Evolutionary conservation across 2,329 filamentous ascomycete genomes (phyloP), one percentile per base, ranked within the genome.

Genomic region (Allantophomopsis lycopodina): DNA sequence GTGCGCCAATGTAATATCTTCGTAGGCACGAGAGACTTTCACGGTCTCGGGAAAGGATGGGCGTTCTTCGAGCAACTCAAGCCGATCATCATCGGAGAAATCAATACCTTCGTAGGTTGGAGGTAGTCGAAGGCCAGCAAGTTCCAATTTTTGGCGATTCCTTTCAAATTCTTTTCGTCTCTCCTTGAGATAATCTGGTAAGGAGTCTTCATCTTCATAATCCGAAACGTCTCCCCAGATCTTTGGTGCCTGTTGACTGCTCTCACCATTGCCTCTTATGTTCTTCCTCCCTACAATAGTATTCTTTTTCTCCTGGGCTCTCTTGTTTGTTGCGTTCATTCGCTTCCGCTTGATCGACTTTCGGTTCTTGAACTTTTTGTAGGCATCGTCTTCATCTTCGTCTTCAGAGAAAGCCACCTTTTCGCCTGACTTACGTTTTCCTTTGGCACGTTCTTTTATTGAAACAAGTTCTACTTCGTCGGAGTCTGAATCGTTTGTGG

Each of bases 31-130:
- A 28, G 73, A 80, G 0, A 83, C 79, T 38, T 73, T 77, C 39
- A 82, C 62, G 2, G 66, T 62, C 18, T 58, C 53, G 50, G 69
- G 56, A 39, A 96, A 83, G 2, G 71, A 61, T 0, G 89, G 89
- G 39, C 78, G 79, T 55, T 88, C 79, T 40, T 70, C 63, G 11
- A 85, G 55, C 10, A 75, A 64, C 44, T 73, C 73, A 23, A 80
- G 56, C 5, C 63, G 61, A 38, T 81, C 76, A 44, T 80, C 70
- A 38, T 87, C 83, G 0, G 79, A 83, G 47, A 94, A 88, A 8
- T 82, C 68, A 13, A 95, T 66, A 36, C 79, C 77, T 1, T 78
- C 71, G 53, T 82, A 94, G 37, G 74, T 71, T 0, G 91, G 91
- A 0, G 91, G 86, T 2, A 93, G 58, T 45, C 73, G 78, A 34